Evolutionary conservation across 257 asterid genomes (phyloP).

Genomic region (Solanum etuberosum): DNA sequence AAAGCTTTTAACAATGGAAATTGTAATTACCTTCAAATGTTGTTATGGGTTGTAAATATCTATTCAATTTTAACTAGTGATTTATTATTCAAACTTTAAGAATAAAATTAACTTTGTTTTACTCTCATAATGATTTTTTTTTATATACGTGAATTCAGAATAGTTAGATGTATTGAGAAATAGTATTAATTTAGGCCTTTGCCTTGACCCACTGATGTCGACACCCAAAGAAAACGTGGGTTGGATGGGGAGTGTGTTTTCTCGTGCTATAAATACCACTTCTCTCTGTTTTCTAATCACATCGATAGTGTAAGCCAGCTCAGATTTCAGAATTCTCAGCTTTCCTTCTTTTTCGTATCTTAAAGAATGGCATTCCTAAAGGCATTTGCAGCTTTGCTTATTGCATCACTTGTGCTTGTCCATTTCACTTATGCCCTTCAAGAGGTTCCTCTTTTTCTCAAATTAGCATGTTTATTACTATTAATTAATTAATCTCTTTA

Average conservation of each 20-base stretch:
- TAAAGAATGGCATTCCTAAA: slow-evolving; percentile 3
- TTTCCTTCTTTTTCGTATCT: background rate
- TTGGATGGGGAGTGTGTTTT: background rate
- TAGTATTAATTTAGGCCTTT: background rate
- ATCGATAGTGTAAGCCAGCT: background rate
- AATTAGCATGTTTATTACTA: background rate
- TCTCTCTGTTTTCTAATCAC: background rate
- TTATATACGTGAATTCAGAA: background rate
- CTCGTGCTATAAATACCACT: background rate
- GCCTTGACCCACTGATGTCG: background rate
- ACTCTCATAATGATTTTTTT: too few species aligned
- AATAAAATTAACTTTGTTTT: too few species aligned
- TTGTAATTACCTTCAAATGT: background rate
- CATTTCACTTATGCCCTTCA: slow-evolving; percentile 9
- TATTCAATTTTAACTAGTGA: too few species aligned
- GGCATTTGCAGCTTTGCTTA: background rate
- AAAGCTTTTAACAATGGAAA: background rate
- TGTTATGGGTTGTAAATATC: too few species aligned
- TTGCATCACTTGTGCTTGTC: slow-evolving; percentile 4
- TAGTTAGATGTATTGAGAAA: too few species aligned
- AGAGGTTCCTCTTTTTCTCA: background rate
- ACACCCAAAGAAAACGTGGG: background rate
- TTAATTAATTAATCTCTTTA: background rate
- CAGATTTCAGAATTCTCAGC: background rate
- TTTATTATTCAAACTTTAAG: too few species aligned